phyloP scores from a whole-genome alignment of 2,329 filamentous ascomycete genomes.

The Myrmaecium sp. region DNA sequence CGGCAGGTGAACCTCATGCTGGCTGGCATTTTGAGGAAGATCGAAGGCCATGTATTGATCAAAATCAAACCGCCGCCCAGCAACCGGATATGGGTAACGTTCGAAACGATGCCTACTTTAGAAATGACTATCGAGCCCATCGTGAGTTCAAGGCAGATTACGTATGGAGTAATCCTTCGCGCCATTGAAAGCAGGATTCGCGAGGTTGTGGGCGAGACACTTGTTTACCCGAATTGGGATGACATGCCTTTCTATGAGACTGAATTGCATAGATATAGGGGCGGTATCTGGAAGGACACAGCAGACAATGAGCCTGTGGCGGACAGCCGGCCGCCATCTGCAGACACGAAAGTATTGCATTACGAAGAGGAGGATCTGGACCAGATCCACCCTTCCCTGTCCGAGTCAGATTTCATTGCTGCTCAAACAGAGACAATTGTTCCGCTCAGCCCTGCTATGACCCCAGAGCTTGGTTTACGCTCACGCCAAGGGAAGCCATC shows the following conservation, averaged over 20 bases:
- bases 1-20: constrained; percentile 80
- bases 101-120: constrained; percentile 85
- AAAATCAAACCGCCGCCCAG: constrained; percentile 90
- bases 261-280: constrained; percentile 58
- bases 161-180: constrained; percentile 76
- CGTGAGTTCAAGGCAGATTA: constrained; percentile 88
- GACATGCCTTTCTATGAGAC: constrained; percentile 85
- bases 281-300: constrained; percentile 56
- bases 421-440: neutral
- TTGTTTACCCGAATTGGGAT: constrained; percentile 92
- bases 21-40: constrained; percentile 65
- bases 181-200: constrained; percentile 92
- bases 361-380: constrained; percentile 10
- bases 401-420: constrained; percentile 1
- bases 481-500: constrained; percentile 1
- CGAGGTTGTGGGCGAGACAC: constrained; percentile 79
- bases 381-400: neutral
- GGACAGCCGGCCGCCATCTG: constrained; percentile 13
- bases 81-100: constrained; percentile 91
- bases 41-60: constrained; percentile 72
- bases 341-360: constrained; percentile 7
- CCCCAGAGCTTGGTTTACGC: constrained; percentile 3
- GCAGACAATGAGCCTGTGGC: constrained; percentile 3
- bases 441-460: constrained; percentile 1
- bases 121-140: constrained; percentile 91